Evolutionary conservation across 345 rosid genomes (phyloP), one percentile per base, ranked within the genome.

Genomic region (Geranium brycei): DNA sequence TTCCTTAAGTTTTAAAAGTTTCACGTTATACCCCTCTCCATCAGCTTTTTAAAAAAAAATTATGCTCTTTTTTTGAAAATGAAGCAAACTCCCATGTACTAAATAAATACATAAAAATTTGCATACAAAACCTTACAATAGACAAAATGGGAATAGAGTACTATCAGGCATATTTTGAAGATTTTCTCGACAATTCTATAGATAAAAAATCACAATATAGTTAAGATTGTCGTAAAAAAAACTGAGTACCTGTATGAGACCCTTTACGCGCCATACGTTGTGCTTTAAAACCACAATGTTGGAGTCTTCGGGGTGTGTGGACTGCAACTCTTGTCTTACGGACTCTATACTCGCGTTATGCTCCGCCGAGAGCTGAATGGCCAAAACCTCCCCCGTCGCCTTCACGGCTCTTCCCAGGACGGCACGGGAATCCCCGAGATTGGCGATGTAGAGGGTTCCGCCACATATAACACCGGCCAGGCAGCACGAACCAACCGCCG

Each of bases 401-500:
- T 61, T 74, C 61, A 71, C 76, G 8, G 31, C 71, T 60, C 81
- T 71, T 47, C 81, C 81, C 57, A 78, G 62, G 60, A 78, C 81
- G 56, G 78, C 81, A 32, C 81, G 76, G 1, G 81, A 78, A 71
- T 78, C 81, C 23, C 81, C 81, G 16, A 74, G 62, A 63, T 71
- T 78, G 28, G 78, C 81, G 14, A 78, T 57, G 58, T 78, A 74
- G 51, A 78, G 78, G 66, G 32, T 66, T 41, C 78, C 76, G 18
- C 64, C 66, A 64, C 78, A 71, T 31, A 78, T 62, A 53, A 78
- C 70, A 57, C 78, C 78, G 51, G 64, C 81, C 65, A 78, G 71
- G 63, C 81, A 78, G 63, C 81, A 78, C 32, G 81, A 74, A 17
- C 81, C 81, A 15, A 78, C 81, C 19, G 81, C 75, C 30, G 81